Evolutionary conservation across 176 grass and related monocot species (phyloP).

Genomic region (Carex pumila): DNA sequence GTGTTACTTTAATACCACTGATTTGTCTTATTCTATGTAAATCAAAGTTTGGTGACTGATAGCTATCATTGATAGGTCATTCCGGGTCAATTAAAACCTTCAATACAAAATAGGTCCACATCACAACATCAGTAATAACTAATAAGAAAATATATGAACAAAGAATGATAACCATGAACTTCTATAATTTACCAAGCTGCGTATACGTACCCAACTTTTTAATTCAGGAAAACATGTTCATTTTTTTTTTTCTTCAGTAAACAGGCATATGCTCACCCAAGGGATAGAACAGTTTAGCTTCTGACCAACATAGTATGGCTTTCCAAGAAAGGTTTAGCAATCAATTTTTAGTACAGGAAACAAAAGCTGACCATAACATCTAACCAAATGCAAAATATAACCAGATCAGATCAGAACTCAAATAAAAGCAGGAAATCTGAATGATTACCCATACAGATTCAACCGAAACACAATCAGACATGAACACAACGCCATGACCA

Average conservation of each 20-base stretch:
- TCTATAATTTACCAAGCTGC: neutral
- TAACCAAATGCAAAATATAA: neutral
- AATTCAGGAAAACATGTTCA: neutral
- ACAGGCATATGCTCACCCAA: neutral
- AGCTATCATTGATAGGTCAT: neutral
- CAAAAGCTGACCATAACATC: neutral
- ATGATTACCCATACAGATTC: neutral
- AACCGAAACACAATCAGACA: neutral
- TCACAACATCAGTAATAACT: neutral
- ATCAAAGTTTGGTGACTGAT: neutral
- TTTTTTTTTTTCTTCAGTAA: neutral
- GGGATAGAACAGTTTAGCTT: neutral
- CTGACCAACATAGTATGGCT: too few species aligned
- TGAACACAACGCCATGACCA: neutral
- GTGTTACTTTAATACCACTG: neutral
- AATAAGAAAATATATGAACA: neutral
- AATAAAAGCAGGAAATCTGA: neutral
- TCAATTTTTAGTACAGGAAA: neutral
- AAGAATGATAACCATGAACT: neutral
- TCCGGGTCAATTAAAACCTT: neutral
- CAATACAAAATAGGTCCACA: neutral
- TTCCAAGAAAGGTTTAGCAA: neutral
- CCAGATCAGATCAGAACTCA: neutral
- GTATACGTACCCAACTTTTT: neutral
- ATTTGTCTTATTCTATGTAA: neutral